Evolutionary conservation across 2,329 filamentous ascomycete genomes (phyloP).

Genomic region (Ustulina deusta): DNA sequence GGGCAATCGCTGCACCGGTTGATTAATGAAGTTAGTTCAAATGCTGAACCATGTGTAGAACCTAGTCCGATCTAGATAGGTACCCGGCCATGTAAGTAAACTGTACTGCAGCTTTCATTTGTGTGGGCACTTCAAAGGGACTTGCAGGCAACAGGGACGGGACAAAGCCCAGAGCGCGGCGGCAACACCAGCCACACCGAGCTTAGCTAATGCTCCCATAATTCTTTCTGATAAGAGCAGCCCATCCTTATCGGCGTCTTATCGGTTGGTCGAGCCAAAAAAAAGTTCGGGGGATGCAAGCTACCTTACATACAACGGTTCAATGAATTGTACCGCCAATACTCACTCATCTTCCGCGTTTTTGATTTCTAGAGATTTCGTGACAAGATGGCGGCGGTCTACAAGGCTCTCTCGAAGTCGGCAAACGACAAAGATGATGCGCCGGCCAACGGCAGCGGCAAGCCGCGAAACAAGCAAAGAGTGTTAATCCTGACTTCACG

Average conservation of each 20-base stretch:
- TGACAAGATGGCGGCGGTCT: conserved; percentile 74
- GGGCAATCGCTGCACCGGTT: neutral
- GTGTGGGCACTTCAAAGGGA: conserved; percentile 4
- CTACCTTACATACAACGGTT: conserved; percentile 17
- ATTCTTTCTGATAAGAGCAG: conserved; percentile 18
- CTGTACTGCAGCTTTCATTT: conserved; percentile 23
- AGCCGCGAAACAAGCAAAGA: conserved; percentile 75
- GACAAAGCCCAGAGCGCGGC: neutral
- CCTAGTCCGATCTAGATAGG: neutral
- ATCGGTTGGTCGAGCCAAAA: conserved; percentile 35
- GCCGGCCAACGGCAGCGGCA: conserved; percentile 63
- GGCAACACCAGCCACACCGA: conserved; percentile 20
- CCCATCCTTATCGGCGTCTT: conserved; percentile 38
- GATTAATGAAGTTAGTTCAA: neutral
- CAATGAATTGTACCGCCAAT: conserved; percentile 8
- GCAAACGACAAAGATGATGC: conserved; percentile 63
- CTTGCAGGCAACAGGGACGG: conserved; percentile 9
- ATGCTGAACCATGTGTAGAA: neutral
- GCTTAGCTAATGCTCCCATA: conserved; percentile 7
- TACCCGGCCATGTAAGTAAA: neutral
- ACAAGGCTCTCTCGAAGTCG: conserved; percentile 77
- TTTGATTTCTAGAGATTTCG: neutral
- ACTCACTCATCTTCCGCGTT: neutral
- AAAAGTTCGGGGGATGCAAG: conserved; percentile 35
- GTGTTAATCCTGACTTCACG: conserved; percentile 92